These are phyloP conservation scores for Brassica rapa DNA, from an alignment of 345 rosid species.

Conservation along the genomic window DNA sequence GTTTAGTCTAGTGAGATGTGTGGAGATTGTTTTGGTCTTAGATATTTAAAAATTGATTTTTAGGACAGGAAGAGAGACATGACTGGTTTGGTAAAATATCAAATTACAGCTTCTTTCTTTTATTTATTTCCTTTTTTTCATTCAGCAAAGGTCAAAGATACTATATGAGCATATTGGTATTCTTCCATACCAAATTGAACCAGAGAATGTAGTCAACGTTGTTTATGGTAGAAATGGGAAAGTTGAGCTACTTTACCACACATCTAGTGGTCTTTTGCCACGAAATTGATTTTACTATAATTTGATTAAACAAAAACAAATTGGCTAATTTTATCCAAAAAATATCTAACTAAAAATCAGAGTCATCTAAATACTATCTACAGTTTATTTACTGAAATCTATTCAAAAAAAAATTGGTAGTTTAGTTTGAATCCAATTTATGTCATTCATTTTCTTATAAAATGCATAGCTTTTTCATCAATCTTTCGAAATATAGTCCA, in stretches of 20 bases:
- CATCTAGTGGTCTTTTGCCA: not conserved
- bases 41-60: not conserved
- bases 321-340: too few species aligned
- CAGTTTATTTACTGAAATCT: not conserved
- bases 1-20: slow-evolving; percentile 1
- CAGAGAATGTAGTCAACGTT: not conserved
- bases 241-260: not conserved
- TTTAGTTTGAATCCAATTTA: too few species aligned
- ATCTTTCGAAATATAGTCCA: too few species aligned
- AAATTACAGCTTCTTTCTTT: not conserved
- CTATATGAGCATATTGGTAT: not conserved
- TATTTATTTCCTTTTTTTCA: too few species aligned
- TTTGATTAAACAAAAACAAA: not conserved
- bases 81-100: not conserved
- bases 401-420: too few species aligned
- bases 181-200: not conserved
- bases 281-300: not conserved
- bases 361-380: too few species aligned
- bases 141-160: too few species aligned
- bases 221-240: not conserved
- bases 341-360: not conserved
- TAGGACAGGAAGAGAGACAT: not conserved
- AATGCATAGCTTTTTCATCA: too few species aligned
- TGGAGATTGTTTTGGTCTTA: too few species aligned
- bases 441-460: too few species aligned